phyloP scores from a whole-genome alignment of 208 protist genomes.

The Trypanosoma lewisi region DNA sequence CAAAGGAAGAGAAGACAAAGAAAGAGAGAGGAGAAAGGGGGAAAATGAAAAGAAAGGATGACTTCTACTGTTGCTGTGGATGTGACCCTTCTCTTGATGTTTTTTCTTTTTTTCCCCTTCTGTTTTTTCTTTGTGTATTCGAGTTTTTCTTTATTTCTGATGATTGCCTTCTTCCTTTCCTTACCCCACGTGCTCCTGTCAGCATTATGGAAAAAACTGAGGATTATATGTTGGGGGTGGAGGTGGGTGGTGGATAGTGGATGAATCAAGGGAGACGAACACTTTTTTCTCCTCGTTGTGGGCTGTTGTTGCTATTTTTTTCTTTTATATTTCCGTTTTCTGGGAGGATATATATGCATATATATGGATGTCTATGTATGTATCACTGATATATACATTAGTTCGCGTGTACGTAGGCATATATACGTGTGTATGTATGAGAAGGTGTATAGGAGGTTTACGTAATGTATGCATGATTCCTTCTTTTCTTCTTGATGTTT shows the following conservation, averaged over 20 bases:
- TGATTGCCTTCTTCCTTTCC: neutral
- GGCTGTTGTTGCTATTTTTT: slow-evolving; percentile 3
- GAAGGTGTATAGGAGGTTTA: too few relatives aligned
- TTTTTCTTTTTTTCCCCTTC: neutral
- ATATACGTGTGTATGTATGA: too few relatives aligned
- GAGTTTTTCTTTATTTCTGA: neutral
- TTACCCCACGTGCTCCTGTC: neutral
- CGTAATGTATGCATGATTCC: too few relatives aligned
- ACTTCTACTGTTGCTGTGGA: too few relatives aligned
- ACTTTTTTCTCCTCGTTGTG: too few relatives aligned
- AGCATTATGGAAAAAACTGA: neutral
- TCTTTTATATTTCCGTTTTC: neutral
- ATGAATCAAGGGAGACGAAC: neutral
- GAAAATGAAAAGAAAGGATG: slow-evolving; percentile 15
- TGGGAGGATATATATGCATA: neutral
- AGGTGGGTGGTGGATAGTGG: neutral
- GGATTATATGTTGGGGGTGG: neutral
- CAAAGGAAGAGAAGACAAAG: neutral
- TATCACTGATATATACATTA: too few relatives aligned
- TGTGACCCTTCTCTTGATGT: neutral
- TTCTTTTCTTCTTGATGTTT: too few relatives aligned
- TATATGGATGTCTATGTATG: neutral
- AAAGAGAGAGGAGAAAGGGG: neutral
- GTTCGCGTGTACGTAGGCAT: too few relatives aligned
- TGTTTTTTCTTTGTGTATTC: slow-evolving; percentile 7